Percentiles rank a stretch among this genome's conserved stretches.
Conservation (phyloP, 202 grass and related monocot species). For the Eragrostis tef region DNA sequence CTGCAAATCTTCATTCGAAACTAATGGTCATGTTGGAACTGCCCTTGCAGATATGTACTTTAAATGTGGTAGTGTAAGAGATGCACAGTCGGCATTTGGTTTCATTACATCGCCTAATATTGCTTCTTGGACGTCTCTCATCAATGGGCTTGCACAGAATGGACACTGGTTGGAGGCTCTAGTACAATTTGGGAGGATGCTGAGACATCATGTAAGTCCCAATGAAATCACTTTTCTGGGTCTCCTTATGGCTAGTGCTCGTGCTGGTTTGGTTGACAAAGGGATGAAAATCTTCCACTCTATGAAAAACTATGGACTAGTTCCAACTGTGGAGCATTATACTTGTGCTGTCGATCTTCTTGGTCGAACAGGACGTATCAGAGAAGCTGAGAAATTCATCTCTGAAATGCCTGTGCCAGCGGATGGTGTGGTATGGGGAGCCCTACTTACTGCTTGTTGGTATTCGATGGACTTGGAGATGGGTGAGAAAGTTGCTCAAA, state of each 20-base stretch:
- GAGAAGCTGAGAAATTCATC: slow-evolving; percentile 69
- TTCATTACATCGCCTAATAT: slow-evolving; percentile 55
- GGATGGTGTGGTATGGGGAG: slow-evolving; percentile 72
- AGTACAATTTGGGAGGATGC: slow-evolving; percentile 67
- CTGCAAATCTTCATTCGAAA: slow-evolving; percentile 49
- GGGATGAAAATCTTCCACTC: slow-evolving; percentile 64
- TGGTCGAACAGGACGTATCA: slow-evolving; percentile 57
- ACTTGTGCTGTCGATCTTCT: slow-evolving; percentile 77
- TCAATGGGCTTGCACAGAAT: slow-evolving; percentile 73
- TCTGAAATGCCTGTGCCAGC: slow-evolving; percentile 65
- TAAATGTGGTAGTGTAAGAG: slow-evolving; percentile 70
- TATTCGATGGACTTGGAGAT: slow-evolving; percentile 68
- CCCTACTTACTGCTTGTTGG: slow-evolving; percentile 72
- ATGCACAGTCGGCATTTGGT: slow-evolving; percentile 60
- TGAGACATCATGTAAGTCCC: slow-evolving; percentile 52
- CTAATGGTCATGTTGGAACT: slow-evolving; percentile 61
- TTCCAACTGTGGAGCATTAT: slow-evolving; percentile 71
- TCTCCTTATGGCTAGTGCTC: slow-evolving; percentile 65
- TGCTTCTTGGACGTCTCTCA: slow-evolving; percentile 79
- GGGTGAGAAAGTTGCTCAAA: slow-evolving; percentile 71
- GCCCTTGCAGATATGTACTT: slow-evolving; percentile 78
- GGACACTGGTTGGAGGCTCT: slow-evolving; percentile 62
- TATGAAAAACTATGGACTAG: slow-evolving; percentile 63
- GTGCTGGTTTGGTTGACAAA: slow-evolving; percentile 63
- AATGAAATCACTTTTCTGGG: slow-evolving; percentile 75